Conservation (phyloP, 192 early-diverging fungal genomes). For the Coemansia sp. region DNA sequence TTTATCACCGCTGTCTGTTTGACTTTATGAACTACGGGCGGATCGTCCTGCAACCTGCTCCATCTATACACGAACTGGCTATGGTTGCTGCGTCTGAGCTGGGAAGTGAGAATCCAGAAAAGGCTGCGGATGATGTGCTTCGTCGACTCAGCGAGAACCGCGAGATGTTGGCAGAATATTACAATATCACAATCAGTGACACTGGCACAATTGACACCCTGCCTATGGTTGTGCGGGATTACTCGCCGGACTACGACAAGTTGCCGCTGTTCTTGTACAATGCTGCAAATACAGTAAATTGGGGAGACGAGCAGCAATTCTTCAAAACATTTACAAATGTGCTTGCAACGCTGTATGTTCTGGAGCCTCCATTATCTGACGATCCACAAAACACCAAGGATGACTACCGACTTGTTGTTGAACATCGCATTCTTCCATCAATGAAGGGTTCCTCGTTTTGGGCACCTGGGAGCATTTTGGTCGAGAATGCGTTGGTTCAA, state of each 20-base stretch:
- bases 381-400: slow-evolving; percentile 44
- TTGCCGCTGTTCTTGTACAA: slow-evolving; percentile 81
- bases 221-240: slow-evolving; percentile 80
- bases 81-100: slow-evolving; percentile 58
- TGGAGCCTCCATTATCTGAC: slow-evolving; percentile 48
- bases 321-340: slow-evolving; percentile 70
- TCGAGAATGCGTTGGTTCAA: slow-evolving; percentile 66
- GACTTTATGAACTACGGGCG: slow-evolving; percentile 90
- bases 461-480: slow-evolving; percentile 62
- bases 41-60: slow-evolving; percentile 63
- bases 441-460: slow-evolving; percentile 69
- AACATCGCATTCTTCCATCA: slow-evolving; percentile 82
- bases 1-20: slow-evolving; percentile 80
- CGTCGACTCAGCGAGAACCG: slow-evolving; percentile 37
- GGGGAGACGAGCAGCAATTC: slow-evolving; percentile 82
- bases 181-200: slow-evolving; percentile 68
- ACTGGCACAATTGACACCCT: slow-evolving; percentile 65
- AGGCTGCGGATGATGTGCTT: slow-evolving; percentile 19
- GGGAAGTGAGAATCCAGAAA: slow-evolving; percentile 22
- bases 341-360: slow-evolving; percentile 49
- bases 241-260: slow-evolving; percentile 81
- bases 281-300: slow-evolving; percentile 79
- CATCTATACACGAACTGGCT: slow-evolving; percentile 67
- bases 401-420: slow-evolving; percentile 62
- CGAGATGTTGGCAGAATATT: slow-evolving; percentile 91